Evolutionary conservation across 2,329 filamentous ascomycete genomes (phyloP).

Genomic region (Aureobasidium sp.): DNA sequence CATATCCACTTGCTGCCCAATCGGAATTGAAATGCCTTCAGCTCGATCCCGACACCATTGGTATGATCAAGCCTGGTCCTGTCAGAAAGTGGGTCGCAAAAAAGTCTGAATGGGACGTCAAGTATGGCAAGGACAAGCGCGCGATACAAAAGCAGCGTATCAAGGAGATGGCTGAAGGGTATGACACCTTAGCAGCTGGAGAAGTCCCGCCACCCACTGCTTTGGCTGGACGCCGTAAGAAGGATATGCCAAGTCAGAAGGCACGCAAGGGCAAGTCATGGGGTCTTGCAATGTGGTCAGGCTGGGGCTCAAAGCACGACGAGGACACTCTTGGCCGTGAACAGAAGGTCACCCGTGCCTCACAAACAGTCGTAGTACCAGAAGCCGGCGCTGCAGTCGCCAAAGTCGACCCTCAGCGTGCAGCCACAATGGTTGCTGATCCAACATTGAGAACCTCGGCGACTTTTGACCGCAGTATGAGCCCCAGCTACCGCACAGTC

Average conservation of each 20-base stretch:
- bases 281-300: conserved; percentile 73
- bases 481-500: neutral
- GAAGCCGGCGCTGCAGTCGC: neutral
- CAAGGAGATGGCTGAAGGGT: conserved; percentile 63
- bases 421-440: neutral
- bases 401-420: neutral
- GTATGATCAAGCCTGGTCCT: conserved; percentile 69
- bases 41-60: conserved; percentile 57
- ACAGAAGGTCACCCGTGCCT: conserved; percentile 37
- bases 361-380: neutral
- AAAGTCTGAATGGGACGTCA: conserved; percentile 64
- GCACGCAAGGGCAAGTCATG: conserved; percentile 41
- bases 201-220: conserved; percentile 80
- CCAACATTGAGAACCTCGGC: neutral
- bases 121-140: conserved; percentile 60
- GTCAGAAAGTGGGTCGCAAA: conserved; percentile 75
- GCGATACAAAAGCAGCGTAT: conserved; percentile 66
- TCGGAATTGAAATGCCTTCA: conserved; percentile 58
- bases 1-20: conserved; percentile 58
- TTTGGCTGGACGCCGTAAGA: conserved; percentile 59
- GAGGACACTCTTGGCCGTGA: conserved; percentile 60
- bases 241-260: conserved; percentile 41
- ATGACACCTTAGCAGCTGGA: conserved; percentile 58
- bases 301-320: conserved; percentile 86
- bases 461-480: conserved; percentile 4